Evolutionary conservation across 2,329 filamentous ascomycete species (phyloP).

Genomic region (Lasiodiplodia citricola): DNA sequence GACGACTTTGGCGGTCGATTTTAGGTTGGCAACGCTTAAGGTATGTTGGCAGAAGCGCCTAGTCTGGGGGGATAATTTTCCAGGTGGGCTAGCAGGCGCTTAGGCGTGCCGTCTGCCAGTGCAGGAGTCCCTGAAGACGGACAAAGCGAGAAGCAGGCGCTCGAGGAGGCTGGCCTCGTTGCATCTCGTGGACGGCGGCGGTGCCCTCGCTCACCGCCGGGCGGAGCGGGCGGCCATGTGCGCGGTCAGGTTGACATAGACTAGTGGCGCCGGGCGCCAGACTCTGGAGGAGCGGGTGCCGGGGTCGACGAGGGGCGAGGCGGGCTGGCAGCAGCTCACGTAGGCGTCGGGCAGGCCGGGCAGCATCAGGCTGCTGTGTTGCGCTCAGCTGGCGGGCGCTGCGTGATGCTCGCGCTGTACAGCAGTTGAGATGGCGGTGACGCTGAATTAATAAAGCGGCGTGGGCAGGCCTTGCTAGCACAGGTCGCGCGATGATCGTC

Average conservation of each 20-base stretch:
- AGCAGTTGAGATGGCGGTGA: constrained; percentile 20
- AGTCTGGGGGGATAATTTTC: background rate
- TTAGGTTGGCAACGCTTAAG: background rate
- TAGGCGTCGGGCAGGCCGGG: background rate
- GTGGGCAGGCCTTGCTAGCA: constrained; percentile 17
- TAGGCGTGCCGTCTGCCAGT: background rate
- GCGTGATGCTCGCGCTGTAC: background rate
- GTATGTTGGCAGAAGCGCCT: background rate
- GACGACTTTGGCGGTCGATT: constrained; percentile 8
- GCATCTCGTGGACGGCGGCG: background rate
- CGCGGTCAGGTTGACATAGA: background rate
- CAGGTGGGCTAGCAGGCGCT: background rate
- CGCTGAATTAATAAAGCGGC: constrained; percentile 2
- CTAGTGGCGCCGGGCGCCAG: constrained; percentile 2
- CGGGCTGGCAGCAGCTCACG: constrained; percentile 1
- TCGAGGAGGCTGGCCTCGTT: background rate
- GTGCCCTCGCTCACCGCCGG: constrained; percentile 10
- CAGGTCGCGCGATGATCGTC: constrained; percentile 20
- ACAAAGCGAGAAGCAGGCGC: no score
- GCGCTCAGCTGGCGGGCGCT: background rate
- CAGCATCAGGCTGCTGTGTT: background rate
- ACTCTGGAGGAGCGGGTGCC: background rate
- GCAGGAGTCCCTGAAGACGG: background rate
- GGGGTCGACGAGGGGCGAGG: background rate
- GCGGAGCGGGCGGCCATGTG: constrained; percentile 9